Conservation (phyloP, 1,284 basidiomycete species). For the Rhodotorula sp. region DNA sequence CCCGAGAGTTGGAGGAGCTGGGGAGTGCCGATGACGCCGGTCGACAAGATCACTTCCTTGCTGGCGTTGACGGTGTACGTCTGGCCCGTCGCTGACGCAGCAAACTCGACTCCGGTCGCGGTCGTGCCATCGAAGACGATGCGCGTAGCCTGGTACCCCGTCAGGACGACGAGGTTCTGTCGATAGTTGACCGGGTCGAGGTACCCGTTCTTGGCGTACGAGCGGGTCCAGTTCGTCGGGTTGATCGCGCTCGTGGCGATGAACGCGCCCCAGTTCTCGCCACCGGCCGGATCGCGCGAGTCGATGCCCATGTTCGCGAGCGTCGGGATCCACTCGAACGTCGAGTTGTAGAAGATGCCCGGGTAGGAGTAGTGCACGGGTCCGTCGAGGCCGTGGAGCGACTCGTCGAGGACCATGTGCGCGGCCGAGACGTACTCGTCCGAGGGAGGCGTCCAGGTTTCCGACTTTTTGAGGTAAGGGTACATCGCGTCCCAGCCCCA, state of each 20-base stretch:
- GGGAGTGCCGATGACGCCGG: slow-evolving; percentile 52
- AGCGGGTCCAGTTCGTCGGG: slow-evolving; percentile 52
- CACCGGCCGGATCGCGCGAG: slow-evolving; percentile 44
- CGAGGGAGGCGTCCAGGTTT: slow-evolving; percentile 53
- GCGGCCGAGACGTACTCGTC: slow-evolving; percentile 44
- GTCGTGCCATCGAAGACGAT: slow-evolving; percentile 55
- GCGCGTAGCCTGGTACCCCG: slow-evolving; percentile 61
- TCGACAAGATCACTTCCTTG: slow-evolving; percentile 62
- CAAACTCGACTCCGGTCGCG: slow-evolving; percentile 62
- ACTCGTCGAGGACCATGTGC: slow-evolving; percentile 49
- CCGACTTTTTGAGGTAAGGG: slow-evolving; percentile 55
- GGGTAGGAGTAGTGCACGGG: slow-evolving; percentile 50
- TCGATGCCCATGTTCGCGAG: slow-evolving; percentile 39
- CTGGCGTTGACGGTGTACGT: slow-evolving; percentile 55
- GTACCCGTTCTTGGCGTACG: slow-evolving; percentile 54
- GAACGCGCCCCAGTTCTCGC: slow-evolving; percentile 57
- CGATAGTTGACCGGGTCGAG: slow-evolving; percentile 57
- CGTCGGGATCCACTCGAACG: slow-evolving; percentile 39
- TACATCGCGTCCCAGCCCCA: slow-evolving; percentile 62
- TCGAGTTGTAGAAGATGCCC: slow-evolving; percentile 37
- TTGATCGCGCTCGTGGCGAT: slow-evolving; percentile 66
- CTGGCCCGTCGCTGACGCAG: slow-evolving; percentile 45
- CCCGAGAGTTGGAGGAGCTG: slow-evolving; percentile 67
- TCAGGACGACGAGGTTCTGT: slow-evolving; percentile 63
- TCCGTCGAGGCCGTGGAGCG: slow-evolving; percentile 54